Percentiles rank a stretch among this genome's conserved stretches.
Evolutionary conservation across 1,139 yeast species (phyloP).

Genomic region (Sugiyamaella castrensis): DNA sequence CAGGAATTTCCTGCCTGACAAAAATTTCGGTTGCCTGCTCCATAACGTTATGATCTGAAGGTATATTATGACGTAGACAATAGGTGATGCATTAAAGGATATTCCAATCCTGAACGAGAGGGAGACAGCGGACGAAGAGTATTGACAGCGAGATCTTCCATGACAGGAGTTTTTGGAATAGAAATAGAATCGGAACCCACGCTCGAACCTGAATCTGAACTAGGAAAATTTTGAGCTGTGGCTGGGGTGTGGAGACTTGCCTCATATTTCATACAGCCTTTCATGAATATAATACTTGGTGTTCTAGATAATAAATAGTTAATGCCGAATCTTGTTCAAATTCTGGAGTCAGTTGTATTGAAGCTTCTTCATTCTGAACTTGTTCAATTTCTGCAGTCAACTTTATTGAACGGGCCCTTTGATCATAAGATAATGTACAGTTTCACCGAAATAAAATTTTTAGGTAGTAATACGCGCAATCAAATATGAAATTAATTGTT

Average conservation of each 20-base stretch:
- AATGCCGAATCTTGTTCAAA: slow-evolving; percentile 23
- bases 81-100: too few species aligned
- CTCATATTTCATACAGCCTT: background rate
- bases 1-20: too few species aligned
- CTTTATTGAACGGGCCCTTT: slow-evolving; percentile 47
- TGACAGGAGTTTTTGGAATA: too few species aligned
- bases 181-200: too few species aligned
- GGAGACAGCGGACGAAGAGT: too few species aligned
- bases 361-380: slow-evolving; percentile 22
- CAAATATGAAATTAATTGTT: slow-evolving; percentile 69
- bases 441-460: slow-evolving; percentile 58
- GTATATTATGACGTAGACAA: too few species aligned
- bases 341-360: too few species aligned
- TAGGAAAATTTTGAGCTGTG: too few species aligned
- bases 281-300: slow-evolving; percentile 25
- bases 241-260: background rate
- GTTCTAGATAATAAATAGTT: slow-evolving; percentile 24
- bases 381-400: slow-evolving; percentile 29
- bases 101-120: too few species aligned
- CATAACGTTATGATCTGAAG: too few species aligned
- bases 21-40: too few species aligned
- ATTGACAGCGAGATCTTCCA: too few species aligned
- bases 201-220: background rate
- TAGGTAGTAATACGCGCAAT: slow-evolving; percentile 73
- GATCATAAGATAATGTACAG: slow-evolving; percentile 81